A percentile compares a stretch with the other conserved stretches of the same genome.
phyloP scores from a whole-genome alignment of 805 yeast species.

The Metschnikowia cerradonensis region DNA sequence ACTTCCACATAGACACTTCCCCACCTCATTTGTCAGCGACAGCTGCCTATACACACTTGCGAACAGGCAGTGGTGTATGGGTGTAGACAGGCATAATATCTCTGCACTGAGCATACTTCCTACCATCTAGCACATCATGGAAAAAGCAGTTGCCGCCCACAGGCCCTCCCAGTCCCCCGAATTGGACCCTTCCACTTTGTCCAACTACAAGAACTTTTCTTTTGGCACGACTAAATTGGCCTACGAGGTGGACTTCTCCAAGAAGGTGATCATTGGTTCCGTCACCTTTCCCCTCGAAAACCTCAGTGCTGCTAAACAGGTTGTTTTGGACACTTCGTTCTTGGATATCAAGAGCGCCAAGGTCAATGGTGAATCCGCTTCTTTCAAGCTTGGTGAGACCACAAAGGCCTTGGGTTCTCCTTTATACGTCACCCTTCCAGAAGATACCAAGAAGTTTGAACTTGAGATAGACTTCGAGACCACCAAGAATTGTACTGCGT shows the following conservation, averaged over 20 bases:
- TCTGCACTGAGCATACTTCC: background rate
- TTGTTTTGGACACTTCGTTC: slow-evolving; percentile 69
- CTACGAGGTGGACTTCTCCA: slow-evolving; percentile 53
- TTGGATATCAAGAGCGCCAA: slow-evolving; percentile 44
- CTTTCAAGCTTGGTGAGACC: slow-evolving; percentile 37
- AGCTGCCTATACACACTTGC: background rate
- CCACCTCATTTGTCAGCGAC: background rate
- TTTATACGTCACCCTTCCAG: slow-evolving; percentile 30
- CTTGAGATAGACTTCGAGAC: slow-evolving; percentile 58
- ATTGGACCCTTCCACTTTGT: slow-evolving; percentile 70
- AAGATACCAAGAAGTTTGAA: slow-evolving; percentile 13
- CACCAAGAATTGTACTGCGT: slow-evolving; percentile 72
- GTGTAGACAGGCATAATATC: background rate
- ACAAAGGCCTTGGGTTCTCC: slow-evolving; percentile 59
- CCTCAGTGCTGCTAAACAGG: slow-evolving; percentile 21
- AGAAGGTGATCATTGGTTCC: slow-evolving; percentile 49
- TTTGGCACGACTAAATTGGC: slow-evolving; percentile 51
- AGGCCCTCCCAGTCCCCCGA: slow-evolving; percentile 18
- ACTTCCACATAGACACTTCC: background rate
- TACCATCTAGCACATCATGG: slow-evolving; percentile 5
- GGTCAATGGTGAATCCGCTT: slow-evolving; percentile 37
- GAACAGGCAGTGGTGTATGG: background rate
- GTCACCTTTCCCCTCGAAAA: slow-evolving; percentile 46
- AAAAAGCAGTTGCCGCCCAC: slow-evolving; percentile 10
- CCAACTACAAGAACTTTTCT: slow-evolving; percentile 57